Conservation (phyloP, 129 eudicot genomes). For the Dittrichia graveolens region DNA sequence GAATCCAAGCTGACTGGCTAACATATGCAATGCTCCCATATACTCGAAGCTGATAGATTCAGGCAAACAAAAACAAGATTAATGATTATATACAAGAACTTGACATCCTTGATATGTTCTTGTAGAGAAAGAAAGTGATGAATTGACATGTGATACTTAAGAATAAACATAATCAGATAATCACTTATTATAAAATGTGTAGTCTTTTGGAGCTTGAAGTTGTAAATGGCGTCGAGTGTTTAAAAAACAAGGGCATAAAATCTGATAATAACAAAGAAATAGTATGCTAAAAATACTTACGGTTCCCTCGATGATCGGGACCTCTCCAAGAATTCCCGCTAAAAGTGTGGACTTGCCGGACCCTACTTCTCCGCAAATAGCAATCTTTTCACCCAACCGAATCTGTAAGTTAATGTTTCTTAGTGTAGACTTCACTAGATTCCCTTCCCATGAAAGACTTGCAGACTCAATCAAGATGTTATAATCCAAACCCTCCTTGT, state of each 20-base stretch:
- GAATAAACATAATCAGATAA: too few species aligned
- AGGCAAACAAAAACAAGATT: constrained; percentile 14
- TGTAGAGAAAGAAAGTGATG: background rate
- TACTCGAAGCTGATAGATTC: constrained; percentile 56
- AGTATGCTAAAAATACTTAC: constrained; percentile 54
- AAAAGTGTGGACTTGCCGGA: constrained; percentile 95
- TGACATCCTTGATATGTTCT: background rate
- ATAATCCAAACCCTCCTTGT: constrained; percentile 25
- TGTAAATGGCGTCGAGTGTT: background rate
- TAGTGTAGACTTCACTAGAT: constrained; percentile 58
- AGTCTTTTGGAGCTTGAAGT: background rate
- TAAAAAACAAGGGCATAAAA: background rate
- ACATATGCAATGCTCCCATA: constrained; percentile 86
- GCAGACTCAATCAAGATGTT: constrained; percentile 57
- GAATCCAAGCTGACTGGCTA: constrained; percentile 97
- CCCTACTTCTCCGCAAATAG: constrained; percentile 97
- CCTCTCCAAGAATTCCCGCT: constrained; percentile 92
- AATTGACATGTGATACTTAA: too few species aligned
- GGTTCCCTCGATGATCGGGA: constrained; percentile 66
- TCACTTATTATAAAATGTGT: background rate
- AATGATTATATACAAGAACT: background rate
- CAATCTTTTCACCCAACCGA: constrained; percentile 68
- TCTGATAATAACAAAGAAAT: background rate
- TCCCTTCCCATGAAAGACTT: constrained; percentile 76
- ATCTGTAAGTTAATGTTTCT: constrained; percentile 60